Base-by-base conservation (phyloP, 257 asterid genomes). In the Solanum ahanhuiri region DNA sequence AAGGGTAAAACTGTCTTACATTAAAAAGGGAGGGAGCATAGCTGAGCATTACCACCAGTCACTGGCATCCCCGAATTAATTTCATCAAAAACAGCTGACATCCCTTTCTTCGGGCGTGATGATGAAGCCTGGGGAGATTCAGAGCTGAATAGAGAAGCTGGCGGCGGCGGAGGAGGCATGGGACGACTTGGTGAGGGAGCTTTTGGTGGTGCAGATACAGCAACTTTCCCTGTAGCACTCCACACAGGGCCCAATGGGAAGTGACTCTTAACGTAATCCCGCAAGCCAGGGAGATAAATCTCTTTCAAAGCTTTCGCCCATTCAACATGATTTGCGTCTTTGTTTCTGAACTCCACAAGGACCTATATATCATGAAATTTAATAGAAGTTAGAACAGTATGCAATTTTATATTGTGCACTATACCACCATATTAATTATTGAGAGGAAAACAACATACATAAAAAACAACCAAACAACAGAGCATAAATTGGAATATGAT, bases 251-350 rank as follows among this genome's bases (percentile, higher is more conserved):
- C 99, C 90, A 97, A 88, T 22, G 98, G 98, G 85, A 92, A 93
- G 88, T 94, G 96, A 86, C 91, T 85, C 92, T 94, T 97, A 88
- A 97, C 98, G 71, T 94, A 97, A 90, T 95, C 99, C 88, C 99
- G 93, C 91, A 97, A 91, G 83, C 98, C 98, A 14, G 99, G 98
- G 35, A 95, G 45, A 90, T 95, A 95, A 28, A 95, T 96, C 91
- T 95, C 98, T 89, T 97, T 97, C 87, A 97, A 85, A 67, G 99
- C 96, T 92, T 92, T 97, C 88, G 98, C 98, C 99, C 99, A 97
- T 88, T 95, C 98, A 51, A 95, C 98, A 85, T 95, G 99, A 91
- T 92, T 90, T 81, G 93, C 92, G 87, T 95, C 98, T 91, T 94
- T 97, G 95, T 89, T 94, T 91, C 96, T 91, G 85, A 93, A 97